Conservation (phyloP, 768 basidiomycete genomes). For the Tephrocybe sp. region DNA sequence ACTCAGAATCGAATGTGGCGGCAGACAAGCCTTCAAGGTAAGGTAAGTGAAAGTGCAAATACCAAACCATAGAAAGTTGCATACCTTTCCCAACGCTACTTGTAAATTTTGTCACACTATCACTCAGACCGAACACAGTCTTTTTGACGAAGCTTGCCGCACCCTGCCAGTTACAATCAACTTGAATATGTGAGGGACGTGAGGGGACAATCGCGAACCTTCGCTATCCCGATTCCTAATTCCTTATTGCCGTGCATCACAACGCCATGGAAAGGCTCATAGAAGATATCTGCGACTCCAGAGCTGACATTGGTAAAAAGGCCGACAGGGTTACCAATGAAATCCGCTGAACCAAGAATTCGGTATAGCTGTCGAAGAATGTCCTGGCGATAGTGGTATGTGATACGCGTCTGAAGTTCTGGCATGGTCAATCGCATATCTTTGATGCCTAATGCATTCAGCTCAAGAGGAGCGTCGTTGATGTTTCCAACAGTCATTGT, state of each 20-base stretch:
- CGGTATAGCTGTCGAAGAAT: constrained; percentile 93
- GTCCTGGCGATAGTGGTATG: constrained; percentile 93
- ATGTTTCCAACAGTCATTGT: constrained; percentile 98
- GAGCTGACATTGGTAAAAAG: constrained; percentile 98
- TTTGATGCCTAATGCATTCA: constrained; percentile 93
- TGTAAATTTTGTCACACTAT: constrained; percentile 97
- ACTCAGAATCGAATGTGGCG: constrained; percentile 95
- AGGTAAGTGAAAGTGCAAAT: background rate
- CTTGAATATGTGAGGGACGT: too few species aligned
- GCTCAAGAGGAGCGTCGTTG: constrained; percentile 91
- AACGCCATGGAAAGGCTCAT: constrained; percentile 96
- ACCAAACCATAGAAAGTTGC: too few species aligned
- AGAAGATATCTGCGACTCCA: constrained; percentile 97
- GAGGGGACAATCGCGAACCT: constrained; percentile 47
- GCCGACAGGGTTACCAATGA: constrained; percentile 94
- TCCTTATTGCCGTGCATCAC: constrained; percentile 97
- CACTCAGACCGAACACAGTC: constrained; percentile 94
- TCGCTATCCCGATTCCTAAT: constrained; percentile 90
- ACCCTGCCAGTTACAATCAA: constrained; percentile 49
- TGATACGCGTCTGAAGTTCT: constrained; percentile 80
- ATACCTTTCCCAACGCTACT: constrained; percentile 95
- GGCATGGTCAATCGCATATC: constrained; percentile 89
- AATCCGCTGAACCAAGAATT: constrained; percentile 97
- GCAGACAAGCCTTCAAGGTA: constrained; percentile 77
- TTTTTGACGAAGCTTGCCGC: constrained; percentile 99